These are phyloP conservation scores for Cladorrhinum sp. DNA, from an alignment of 2,329 filamentous ascomycete genomes.

Conservation along the genomic window DNA sequence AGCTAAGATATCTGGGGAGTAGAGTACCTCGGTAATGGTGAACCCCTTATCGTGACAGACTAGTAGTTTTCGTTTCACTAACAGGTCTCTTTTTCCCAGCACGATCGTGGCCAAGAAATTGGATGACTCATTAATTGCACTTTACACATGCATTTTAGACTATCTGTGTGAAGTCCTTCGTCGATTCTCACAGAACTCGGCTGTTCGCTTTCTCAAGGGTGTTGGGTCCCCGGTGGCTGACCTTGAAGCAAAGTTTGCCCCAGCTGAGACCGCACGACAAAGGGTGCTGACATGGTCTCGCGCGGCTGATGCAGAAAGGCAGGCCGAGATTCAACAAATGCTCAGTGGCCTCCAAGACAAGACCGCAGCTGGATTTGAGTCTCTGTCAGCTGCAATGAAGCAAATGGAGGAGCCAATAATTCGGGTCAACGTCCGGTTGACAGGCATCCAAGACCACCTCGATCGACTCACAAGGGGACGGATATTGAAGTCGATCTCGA, in stretches of 20 bases:
- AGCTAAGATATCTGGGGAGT: not conserved
- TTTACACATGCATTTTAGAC: not conserved
- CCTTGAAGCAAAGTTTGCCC: not conserved
- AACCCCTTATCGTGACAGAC: too few relatives aligned
- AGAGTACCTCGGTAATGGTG: too few relatives aligned
- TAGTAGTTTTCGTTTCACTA: too few relatives aligned
- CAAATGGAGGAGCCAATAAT: not conserved
- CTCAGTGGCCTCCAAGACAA: not conserved
- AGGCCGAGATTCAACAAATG: not conserved
- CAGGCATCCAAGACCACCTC: not conserved
- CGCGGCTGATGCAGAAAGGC: not conserved
- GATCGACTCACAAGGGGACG: not conserved
- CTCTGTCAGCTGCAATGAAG: not conserved
- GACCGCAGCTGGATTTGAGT: not conserved
- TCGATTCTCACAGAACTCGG: not conserved
- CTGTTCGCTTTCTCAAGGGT: not conserved
- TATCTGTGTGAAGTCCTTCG: not conserved
- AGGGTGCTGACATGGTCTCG: not conserved
- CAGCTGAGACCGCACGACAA: not conserved
- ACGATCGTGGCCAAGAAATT: not conserved
- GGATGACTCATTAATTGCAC: not conserved
- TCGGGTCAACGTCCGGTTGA: not conserved
- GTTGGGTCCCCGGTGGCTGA: not conserved
- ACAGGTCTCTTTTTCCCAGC: too few relatives aligned
- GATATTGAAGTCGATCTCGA: not conserved